phyloP scores from a whole-genome alignment of 75 land plant species.

The Pseudotsuga menziesii region DNA sequence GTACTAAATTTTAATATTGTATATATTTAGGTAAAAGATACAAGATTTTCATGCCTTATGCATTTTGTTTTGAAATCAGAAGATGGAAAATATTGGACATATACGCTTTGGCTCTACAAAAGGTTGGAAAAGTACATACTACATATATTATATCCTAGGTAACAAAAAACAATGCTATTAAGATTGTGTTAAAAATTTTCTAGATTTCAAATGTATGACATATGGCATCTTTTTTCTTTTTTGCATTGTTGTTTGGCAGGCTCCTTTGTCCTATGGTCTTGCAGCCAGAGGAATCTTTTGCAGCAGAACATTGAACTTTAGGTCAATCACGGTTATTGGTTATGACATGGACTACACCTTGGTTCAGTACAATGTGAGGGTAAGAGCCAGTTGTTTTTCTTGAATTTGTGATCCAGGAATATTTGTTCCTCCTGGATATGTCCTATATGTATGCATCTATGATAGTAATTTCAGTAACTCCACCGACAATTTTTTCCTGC shows the following conservation, averaged over 20 bases:
- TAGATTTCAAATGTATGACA: neutral
- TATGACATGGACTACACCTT: constrained; percentile 99
- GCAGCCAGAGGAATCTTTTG: constrained; percentile 91
- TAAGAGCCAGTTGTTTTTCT: constrained; percentile 14
- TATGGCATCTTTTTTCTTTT: neutral
- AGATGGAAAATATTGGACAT: neutral
- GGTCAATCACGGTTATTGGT: constrained; percentile 93
- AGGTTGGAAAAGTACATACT: neutral
- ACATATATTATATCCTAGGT: neutral
- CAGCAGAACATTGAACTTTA: constrained; percentile 83
- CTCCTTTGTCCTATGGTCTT: constrained; percentile 53
- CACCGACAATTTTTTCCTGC: neutral
- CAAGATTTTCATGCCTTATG: neutral
- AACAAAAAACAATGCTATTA: neutral
- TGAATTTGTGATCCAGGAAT: neutral
- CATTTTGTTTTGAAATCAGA: neutral
- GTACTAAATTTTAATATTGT: neutral
- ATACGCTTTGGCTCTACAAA: neutral
- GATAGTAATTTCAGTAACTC: neutral
- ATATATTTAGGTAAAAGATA: neutral
- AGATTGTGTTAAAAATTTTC: neutral
- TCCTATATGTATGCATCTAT: neutral
- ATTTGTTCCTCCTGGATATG: neutral
- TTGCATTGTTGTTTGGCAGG: constrained; percentile 41
- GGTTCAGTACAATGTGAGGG: constrained; percentile 93